Percentiles rank a stretch among this genome's conserved stretches.
phyloP scores from a whole-genome alignment of 768 basidiomycete species.

The Russula foetens region DNA sequence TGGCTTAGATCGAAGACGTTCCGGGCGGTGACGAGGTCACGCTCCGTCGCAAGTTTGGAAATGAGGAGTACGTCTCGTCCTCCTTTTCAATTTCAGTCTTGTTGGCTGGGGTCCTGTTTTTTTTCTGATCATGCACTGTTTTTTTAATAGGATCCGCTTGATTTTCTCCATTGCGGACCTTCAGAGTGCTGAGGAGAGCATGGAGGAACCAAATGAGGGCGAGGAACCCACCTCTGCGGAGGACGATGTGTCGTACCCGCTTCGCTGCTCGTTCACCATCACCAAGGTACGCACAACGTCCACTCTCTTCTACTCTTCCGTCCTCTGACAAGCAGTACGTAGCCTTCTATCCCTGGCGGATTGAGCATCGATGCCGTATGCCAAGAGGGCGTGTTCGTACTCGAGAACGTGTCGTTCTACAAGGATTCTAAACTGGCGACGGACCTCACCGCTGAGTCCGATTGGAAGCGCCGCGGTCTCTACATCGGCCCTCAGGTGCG shows the following conservation, averaged over 20 bases:
- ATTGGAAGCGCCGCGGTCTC: constrained; percentile 86
- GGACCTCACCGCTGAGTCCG: constrained; percentile 77
- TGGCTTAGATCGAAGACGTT: constrained; percentile 59
- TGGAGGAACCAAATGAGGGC: constrained; percentile 31
- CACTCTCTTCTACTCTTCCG: neutral
- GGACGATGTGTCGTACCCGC: constrained; percentile 45
- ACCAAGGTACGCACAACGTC: constrained; percentile 56
- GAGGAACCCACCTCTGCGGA: constrained; percentile 35
- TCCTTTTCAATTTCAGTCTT: too few relatives aligned
- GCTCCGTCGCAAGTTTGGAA: constrained; percentile 78
- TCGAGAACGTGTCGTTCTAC: constrained; percentile 89
- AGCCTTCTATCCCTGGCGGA: constrained; percentile 53
- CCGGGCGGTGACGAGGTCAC: constrained; percentile 74
- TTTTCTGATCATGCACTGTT: neutral
- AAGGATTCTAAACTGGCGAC: constrained; percentile 60
- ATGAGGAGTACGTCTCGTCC: constrained; percentile 69
- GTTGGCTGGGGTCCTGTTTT: neutral
- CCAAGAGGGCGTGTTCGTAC: constrained; percentile 73
- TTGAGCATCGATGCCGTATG: constrained; percentile 71
- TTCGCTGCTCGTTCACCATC: constrained; percentile 75
- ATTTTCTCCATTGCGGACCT: constrained; percentile 93
- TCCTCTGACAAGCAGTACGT: neutral
- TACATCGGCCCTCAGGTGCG: constrained; percentile 87
- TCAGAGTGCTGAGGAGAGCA: constrained; percentile 37
- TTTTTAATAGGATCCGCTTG: constrained; percentile 57